Conservation (phyloP, 2,329 filamentous ascomycete genomes). For the Knufia fluminis region DNA sequence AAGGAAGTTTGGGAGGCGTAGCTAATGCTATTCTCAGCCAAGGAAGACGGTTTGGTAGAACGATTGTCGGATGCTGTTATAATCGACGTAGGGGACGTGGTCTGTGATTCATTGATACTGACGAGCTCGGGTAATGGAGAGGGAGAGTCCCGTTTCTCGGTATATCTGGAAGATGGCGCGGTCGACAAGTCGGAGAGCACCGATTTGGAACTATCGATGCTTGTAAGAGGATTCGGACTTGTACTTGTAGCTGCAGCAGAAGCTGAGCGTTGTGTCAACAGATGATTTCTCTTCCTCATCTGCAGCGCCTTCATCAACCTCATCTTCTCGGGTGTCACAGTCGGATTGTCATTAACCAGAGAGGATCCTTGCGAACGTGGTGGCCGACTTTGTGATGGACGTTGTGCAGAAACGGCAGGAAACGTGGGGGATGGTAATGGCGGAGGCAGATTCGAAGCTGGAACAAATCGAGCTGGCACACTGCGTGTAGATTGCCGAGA, state of each 20-base stretch:
- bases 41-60: constrained; percentile 29
- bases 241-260: constrained; percentile 8
- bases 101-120: constrained; percentile 11
- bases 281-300: constrained; percentile 71
- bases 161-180: background rate
- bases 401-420: constrained; percentile 11
- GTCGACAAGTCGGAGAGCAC: background rate
- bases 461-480: constrained; percentile 28
- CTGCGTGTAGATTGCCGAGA: constrained; percentile 38
- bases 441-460: constrained; percentile 14
- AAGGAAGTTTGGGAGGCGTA: constrained; percentile 13
- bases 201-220: constrained; percentile 6
- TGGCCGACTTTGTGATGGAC: constrained; percentile 13
- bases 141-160: background rate
- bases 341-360: constrained; percentile 27
- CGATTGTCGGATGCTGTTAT: constrained; percentile 23
- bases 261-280: constrained; percentile 22
- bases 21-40: constrained; percentile 23
- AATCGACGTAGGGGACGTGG: constrained; percentile 24
- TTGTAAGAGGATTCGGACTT: background rate
- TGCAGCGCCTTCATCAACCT: constrained; percentile 91
- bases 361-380: constrained; percentile 14
- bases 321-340: constrained; percentile 73
- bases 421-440: constrained; percentile 19
- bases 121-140: background rate